Conservation (phyloP, 1,284 basidiomycete genomes). For the Tylopilus sp. region DNA sequence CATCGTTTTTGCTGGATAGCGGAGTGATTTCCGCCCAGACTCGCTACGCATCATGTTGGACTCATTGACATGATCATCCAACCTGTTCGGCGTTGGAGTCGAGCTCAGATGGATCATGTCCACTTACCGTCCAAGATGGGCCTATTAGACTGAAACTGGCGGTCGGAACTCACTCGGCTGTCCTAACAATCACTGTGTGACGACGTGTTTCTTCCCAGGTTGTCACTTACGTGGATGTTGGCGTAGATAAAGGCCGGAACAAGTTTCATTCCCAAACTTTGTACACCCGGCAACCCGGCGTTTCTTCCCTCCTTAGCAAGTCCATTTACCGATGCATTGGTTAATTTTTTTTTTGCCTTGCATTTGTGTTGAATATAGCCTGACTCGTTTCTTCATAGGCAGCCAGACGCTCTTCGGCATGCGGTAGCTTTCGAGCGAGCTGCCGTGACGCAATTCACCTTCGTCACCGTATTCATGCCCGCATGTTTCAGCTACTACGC, state of each 20-base stretch:
- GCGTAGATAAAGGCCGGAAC: too few relatives aligned
- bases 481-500: conserved; percentile 15
- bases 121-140: too few relatives aligned
- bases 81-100: too few relatives aligned
- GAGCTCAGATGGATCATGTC: too few relatives aligned
- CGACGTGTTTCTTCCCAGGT: neutral
- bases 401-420: neutral
- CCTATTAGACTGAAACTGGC: too few relatives aligned
- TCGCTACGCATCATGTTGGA: too few relatives aligned
- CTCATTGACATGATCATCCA: too few relatives aligned
- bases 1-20: neutral
- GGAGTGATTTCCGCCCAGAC: too few relatives aligned
- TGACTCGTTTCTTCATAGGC: conserved; percentile 15
- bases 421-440: conserved; percentile 18
- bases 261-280: neutral
- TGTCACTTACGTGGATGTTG: neutral
- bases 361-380: neutral
- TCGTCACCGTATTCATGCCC: conserved; percentile 22
- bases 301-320: neutral
- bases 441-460: conserved; percentile 19
- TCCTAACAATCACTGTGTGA: too few relatives aligned
- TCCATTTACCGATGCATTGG: conserved; percentile 15
- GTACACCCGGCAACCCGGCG: neutral
- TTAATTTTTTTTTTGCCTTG: conserved; percentile 4
- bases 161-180: too few relatives aligned